A percentile compares a stretch with the other conserved stretches of the same genome.
phyloP scores from a whole-genome alignment of 2,329 filamentous ascomycete species.

The Trichoderma koningii region DNA sequence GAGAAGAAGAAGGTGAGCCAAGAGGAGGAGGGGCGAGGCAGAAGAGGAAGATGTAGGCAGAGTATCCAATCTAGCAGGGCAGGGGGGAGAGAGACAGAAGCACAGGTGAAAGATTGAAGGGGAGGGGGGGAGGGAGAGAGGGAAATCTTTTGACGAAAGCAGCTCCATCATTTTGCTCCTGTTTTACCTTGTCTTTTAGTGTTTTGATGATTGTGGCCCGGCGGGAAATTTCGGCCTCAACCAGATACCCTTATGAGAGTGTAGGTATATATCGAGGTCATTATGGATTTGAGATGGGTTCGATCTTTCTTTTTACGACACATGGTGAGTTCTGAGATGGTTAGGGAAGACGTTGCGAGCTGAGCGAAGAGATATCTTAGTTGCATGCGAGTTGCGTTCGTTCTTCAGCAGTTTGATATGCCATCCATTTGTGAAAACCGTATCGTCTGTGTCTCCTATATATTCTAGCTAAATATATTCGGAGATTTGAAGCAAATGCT shows the following conservation, averaged over 20 bases:
- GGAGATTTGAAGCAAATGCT: too few relatives aligned
- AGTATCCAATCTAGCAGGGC: not conserved
- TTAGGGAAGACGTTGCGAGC: not conserved
- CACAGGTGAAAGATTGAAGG: not conserved
- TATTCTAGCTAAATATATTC: not conserved
- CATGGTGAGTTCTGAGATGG: not conserved
- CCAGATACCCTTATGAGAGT: conserved; percentile 27
- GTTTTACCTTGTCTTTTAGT: conserved; percentile 22
- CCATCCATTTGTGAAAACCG: too few relatives aligned
- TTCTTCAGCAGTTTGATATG: not conserved
- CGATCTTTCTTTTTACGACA: conserved; percentile 3
- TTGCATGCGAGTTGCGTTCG: not conserved
- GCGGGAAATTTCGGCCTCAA: conserved; percentile 21
- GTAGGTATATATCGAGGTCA: conserved; percentile 25
- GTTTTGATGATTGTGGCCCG: conserved; percentile 24
- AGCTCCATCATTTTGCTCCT: conserved; percentile 24
- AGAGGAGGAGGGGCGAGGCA: not conserved
- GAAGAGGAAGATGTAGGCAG: conserved; percentile 13
- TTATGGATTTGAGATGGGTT: conserved; percentile 11
- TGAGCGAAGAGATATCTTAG: not conserved
- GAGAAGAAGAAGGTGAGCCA: not conserved
- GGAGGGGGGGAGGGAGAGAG: not conserved
- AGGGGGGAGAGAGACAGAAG: not conserved
- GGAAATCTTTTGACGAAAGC: conserved; percentile 7
- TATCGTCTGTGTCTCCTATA: not conserved